These are phyloP conservation scores for Fusarium continuum DNA, from an alignment of 2,329 filamentous ascomycete genomes.

Conservation along the genomic window DNA sequence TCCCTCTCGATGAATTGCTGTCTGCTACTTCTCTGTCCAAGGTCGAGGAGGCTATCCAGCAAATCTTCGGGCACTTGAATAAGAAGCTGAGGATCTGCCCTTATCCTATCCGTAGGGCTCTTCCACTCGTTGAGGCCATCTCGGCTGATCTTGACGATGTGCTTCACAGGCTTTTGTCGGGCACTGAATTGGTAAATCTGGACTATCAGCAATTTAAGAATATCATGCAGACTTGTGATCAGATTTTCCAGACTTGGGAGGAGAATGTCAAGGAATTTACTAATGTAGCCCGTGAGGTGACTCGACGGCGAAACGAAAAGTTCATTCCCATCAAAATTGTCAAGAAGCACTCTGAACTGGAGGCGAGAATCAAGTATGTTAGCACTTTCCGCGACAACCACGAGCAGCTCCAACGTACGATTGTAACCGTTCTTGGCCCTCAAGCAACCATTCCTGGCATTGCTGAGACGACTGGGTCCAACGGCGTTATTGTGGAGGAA, in stretches of 20 bases:
- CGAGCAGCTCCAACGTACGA: slow-evolving; percentile 95
- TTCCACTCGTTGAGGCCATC: slow-evolving; percentile 96
- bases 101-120: slow-evolving; percentile 89
- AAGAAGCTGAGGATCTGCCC: slow-evolving; percentile 97
- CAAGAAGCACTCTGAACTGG: slow-evolving; percentile 86
- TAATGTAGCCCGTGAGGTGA: slow-evolving; percentile 95
- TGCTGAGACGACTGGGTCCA: slow-evolving; percentile 61
- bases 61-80: slow-evolving; percentile 95
- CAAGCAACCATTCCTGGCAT: slow-evolving; percentile 66
- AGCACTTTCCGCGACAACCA: slow-evolving; percentile 95
- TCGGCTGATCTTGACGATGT: slow-evolving; percentile 90
- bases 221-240: slow-evolving; percentile 83
- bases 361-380: slow-evolving; percentile 92
- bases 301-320: slow-evolving; percentile 91
- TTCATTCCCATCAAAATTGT: slow-evolving; percentile 98
- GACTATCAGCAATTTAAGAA: slow-evolving; percentile 90
- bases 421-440: slow-evolving; percentile 93
- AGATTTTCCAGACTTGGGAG: slow-evolving; percentile 93
- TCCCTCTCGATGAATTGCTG: slow-evolving; percentile 92
- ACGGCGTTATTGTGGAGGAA: slow-evolving; percentile 84
- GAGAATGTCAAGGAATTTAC: slow-evolving; percentile 98
- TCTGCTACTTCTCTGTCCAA: slow-evolving; percentile 91
- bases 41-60: slow-evolving; percentile 84
- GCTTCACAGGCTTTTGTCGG: slow-evolving; percentile 85
- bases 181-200: slow-evolving; percentile 88